These are phyloP conservation scores for Trypanosoma brucei DNA, from an alignment of 208 protist genomes.

Conservation along the genomic window DNA sequence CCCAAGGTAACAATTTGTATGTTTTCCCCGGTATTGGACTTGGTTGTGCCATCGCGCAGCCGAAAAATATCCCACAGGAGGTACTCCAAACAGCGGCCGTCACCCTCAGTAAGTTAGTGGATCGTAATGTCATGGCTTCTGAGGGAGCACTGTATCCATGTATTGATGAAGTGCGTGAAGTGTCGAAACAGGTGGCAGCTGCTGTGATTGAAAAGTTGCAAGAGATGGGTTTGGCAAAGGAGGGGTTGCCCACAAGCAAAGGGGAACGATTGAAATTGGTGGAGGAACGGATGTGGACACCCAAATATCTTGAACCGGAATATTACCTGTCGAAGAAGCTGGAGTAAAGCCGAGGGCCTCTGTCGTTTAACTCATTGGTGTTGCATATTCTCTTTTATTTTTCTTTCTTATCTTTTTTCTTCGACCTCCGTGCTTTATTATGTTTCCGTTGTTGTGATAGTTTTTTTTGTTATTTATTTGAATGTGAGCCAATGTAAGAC, in stretches of 20 bases:
- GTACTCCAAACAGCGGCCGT: slow-evolving; percentile 79
- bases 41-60: slow-evolving; percentile 67
- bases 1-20: slow-evolving; percentile 97
- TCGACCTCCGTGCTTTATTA: not conserved
- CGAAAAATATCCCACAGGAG: slow-evolving; percentile 83
- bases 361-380: slow-evolving; percentile 5
- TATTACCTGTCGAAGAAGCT: slow-evolving; percentile 68
- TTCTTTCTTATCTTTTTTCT: not conserved
- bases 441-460: too few species aligned
- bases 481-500: too few species aligned
- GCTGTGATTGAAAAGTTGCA: slow-evolving; percentile 43
- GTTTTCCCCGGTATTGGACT: slow-evolving; percentile 95
- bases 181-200: slow-evolving; percentile 46
- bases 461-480: too few species aligned
- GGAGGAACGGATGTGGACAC: slow-evolving; percentile 38
- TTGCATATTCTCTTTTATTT: not conserved
- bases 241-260: slow-evolving; percentile 30
- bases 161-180: slow-evolving; percentile 37
- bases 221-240: slow-evolving; percentile 32
- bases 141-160: slow-evolving; percentile 51
- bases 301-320: slow-evolving; percentile 37
- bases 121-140: slow-evolving; percentile 8
- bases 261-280: slow-evolving; percentile 42
- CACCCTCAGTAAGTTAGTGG: slow-evolving; percentile 55
- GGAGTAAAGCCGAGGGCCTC: not conserved